Base-by-base conservation (phyloP, 1,284 basidiomycete genomes). In the Coniophora puteana region DNA sequence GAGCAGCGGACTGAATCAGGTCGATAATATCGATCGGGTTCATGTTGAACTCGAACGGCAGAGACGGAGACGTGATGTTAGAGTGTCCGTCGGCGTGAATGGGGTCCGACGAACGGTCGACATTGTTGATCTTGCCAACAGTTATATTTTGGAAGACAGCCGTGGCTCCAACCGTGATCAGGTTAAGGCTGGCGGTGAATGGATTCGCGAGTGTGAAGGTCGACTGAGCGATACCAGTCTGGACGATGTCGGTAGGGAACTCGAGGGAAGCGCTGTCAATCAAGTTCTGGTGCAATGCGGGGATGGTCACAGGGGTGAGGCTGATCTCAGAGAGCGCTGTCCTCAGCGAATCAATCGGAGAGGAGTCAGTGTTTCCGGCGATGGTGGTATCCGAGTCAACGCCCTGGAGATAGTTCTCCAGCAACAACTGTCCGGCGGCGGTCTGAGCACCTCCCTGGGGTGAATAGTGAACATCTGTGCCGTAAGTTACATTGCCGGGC, bases 371-470 rank as follows among this genome's bases (percentile, higher is more conserved):
- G 4, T 72, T 72, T 7, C 87, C 87, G 18, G 66, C 53, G 41
- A 89, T 87, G 13, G 69, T 67, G 0, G 79, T 78, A 32, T 69
- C 64, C 3, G 78, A 78, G 45, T 77, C 65, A 21, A 82, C 57
- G 16, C 82, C 85, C 62, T 85, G 79, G 8, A 89, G 62, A 56
- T 79, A 89, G 58, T 85, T 83, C 62, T 86, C 76, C 35, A 89
- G 71, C 48, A 89, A 56, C 5, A 55, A 55, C 48, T 72, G 72
- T 18, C 86, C 86, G 3, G 80, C 61, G 21, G 43, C 72, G 4
- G 67, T 54, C 24, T 76, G 65, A 8, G 75, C 74, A 21, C 54
- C 59, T 3, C 81, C 83, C 50, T 77, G 71, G 0, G 86, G 85
- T 18, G 73, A 65, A 59, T 77, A 89, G 41, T 78, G 69, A 11